Base-by-base conservation (phyloP, 2,329 filamentous ascomycete genomes). In the Gremmenia infestans region DNA sequence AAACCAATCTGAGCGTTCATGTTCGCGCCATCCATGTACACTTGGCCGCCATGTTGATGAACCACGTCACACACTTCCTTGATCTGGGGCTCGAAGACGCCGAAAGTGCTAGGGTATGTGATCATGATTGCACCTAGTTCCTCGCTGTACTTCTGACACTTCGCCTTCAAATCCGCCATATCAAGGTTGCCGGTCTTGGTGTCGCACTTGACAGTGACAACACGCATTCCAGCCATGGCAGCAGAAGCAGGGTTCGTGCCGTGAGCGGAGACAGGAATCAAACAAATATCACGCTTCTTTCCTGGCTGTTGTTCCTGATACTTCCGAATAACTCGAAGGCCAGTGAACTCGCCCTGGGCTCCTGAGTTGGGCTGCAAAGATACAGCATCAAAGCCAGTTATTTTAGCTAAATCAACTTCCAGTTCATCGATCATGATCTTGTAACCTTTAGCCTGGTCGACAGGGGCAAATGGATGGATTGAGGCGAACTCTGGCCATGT, bases 21-120 rank as follows among this genome's bases (percentile, higher is more conserved):
- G 77, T 97, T 97, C 63, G 93, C 93, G 48, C 93, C 93, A 70
- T 97, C 93, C 93, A 97, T 97, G 78, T 97, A 97, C 15, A 97
- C 93, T 70, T 95, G 90, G 9, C 93, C 93, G 52, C 93, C 93
- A 69, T 95, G 78, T 61, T 88, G 74, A 75, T 97, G 93, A 17
- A 97, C 91, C 32, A 95, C 77, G 54, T 91, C 78, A 73, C 91
- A 96, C 15, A 87, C 91, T 69, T 88, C 83, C 76, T 91, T 94
- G 71, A 96, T 83, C 62, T 86, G 81, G 2, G 92, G 92, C 77
- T 97, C 93, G 69, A 96, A 97, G 32, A 97, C 90, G 70, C 93
- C 93, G 64, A 88, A 97, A 0, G 93, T 97, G 72, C 88, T 94
- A 35, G 93, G 93, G 71, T 97, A 97, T 2, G 93, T 97, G 67